phyloP scores from a whole-genome alignment of 352 stramenopile species.

The Pythium plurisporium region DNA sequence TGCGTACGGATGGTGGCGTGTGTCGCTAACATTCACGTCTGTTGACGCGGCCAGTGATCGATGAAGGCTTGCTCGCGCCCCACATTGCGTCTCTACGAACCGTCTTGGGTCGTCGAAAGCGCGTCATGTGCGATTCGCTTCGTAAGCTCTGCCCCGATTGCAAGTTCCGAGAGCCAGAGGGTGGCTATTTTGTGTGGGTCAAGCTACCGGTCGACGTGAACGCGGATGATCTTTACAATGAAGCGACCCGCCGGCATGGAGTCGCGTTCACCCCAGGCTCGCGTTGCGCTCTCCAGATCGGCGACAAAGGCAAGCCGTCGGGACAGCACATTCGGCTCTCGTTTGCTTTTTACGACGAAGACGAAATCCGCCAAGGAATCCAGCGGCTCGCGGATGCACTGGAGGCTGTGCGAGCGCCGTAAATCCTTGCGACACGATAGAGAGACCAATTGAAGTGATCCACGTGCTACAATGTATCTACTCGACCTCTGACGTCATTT shows the following conservation, averaged over 20 bases:
- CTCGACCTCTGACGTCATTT: too few relatives aligned
- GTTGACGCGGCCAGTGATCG: constrained; percentile 43
- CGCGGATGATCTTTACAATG: constrained; percentile 42
- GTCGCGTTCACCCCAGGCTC: constrained; percentile 75
- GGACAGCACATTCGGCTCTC: constrained; percentile 45
- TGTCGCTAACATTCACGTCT: too few relatives aligned
- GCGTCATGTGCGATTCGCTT: constrained; percentile 42
- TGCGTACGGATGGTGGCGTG: too few relatives aligned
- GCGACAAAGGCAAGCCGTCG: not conserved
- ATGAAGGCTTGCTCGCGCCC: constrained; percentile 41
- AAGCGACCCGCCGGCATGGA: constrained; percentile 42
- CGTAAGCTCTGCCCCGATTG: constrained; percentile 35
- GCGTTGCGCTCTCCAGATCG: constrained; percentile 41
- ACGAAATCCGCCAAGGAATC: constrained; percentile 66
- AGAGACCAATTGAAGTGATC: too few relatives aligned
- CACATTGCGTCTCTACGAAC: constrained; percentile 45
- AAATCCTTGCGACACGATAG: too few relatives aligned
- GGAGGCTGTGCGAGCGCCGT: not conserved
- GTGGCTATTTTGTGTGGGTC: constrained; percentile 85
- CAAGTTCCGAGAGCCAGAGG: constrained; percentile 54
- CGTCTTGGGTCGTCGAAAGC: constrained; percentile 41
- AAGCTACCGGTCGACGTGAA: constrained; percentile 48
- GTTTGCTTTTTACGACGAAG: constrained; percentile 76
- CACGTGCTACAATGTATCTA: too few relatives aligned
- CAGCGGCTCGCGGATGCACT: constrained; percentile 44